phyloP scores from a whole-genome alignment of 1,284 basidiomycete species.

The Exsudoporus floridanus region DNA sequence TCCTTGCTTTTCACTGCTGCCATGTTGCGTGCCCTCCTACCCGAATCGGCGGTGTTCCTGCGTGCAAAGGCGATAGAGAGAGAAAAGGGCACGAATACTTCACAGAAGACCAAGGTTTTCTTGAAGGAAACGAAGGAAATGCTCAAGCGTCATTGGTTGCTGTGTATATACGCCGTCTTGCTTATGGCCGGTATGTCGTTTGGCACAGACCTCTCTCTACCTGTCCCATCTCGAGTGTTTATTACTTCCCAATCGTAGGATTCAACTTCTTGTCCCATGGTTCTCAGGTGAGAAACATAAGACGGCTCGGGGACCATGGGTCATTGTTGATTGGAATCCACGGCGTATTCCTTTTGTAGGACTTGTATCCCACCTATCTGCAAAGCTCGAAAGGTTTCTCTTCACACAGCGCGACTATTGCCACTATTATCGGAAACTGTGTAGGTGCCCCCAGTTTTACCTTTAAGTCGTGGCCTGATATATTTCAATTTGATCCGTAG shows the following conservation, averaged over 20 bases:
- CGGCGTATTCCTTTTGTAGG: slow-evolving; percentile 44
- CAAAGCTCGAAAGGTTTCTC: slow-evolving; percentile 59
- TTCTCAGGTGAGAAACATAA: slow-evolving; percentile 52
- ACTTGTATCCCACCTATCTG: slow-evolving; percentile 83
- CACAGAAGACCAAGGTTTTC: slow-evolving; percentile 70
- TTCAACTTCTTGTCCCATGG: slow-evolving; percentile 95
- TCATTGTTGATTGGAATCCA: background rate
- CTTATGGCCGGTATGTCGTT: slow-evolving; percentile 68
- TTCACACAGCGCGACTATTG: slow-evolving; percentile 66
- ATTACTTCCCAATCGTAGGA: too few species aligned
- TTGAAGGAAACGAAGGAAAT: slow-evolving; percentile 70
- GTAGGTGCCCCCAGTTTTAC: slow-evolving; percentile 46
- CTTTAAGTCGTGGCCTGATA: slow-evolving; percentile 76
- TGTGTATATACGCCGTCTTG: slow-evolving; percentile 82
- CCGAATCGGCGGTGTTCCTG: slow-evolving; percentile 81
- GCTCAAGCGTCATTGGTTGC: slow-evolving; percentile 82
- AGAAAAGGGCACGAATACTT: slow-evolving; percentile 39
- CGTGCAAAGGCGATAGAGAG: slow-evolving; percentile 53
- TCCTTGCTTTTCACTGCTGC: slow-evolving; percentile 81
- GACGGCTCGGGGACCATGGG: slow-evolving; percentile 56
- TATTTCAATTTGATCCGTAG: slow-evolving; percentile 44
- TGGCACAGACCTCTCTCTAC: background rate
- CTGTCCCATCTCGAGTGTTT: too few species aligned
- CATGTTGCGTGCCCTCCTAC: slow-evolving; percentile 65
- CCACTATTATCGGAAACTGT: slow-evolving; percentile 89